phyloP scores from a whole-genome alignment of 148 eudicot species.

The Amaranthus palmeri region DNA sequence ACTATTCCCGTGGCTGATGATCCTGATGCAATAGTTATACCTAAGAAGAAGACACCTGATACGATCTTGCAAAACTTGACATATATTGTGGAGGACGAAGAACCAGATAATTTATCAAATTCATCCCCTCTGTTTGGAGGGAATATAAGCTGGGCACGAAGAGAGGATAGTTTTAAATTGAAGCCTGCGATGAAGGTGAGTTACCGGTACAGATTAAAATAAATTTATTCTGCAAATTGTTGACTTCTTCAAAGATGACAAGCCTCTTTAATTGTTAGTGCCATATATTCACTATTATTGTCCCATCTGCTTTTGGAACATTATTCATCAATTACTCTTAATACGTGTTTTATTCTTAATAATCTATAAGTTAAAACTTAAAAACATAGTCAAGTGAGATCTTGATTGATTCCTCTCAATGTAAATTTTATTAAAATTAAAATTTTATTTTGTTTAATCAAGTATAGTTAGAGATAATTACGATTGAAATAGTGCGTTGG shows the following conservation, averaged over 20 bases:
- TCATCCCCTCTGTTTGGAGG: slow-evolving; percentile 89
- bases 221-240: neutral
- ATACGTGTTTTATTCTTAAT: too few relatives aligned
- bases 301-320: too few relatives aligned
- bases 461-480: too few relatives aligned
- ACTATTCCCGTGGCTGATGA: slow-evolving; percentile 76
- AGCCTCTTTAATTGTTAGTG: neutral
- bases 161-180: slow-evolving; percentile 77
- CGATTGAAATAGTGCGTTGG: too few relatives aligned
- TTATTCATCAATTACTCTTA: too few relatives aligned
- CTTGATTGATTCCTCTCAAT: too few relatives aligned
- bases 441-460: too few relatives aligned
- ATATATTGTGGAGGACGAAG: slow-evolving; percentile 60
- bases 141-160: slow-evolving; percentile 69
- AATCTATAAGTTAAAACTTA: too few relatives aligned
- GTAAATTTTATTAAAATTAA: too few relatives aligned
- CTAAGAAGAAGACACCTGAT: slow-evolving; percentile 57
- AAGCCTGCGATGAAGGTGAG: slow-evolving; percentile 78
- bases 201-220: neutral
- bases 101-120: slow-evolving; percentile 38
- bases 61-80: slow-evolving; percentile 49
- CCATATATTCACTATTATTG: too few relatives aligned
- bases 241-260: neutral
- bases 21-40: slow-evolving; percentile 60
- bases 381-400: too few relatives aligned